Percentiles rank a stretch among this genome's conserved stretches.
Evolutionary conservation across 179 eudicot species (phyloP).

Genomic region (Pouteria campechiana): DNA sequence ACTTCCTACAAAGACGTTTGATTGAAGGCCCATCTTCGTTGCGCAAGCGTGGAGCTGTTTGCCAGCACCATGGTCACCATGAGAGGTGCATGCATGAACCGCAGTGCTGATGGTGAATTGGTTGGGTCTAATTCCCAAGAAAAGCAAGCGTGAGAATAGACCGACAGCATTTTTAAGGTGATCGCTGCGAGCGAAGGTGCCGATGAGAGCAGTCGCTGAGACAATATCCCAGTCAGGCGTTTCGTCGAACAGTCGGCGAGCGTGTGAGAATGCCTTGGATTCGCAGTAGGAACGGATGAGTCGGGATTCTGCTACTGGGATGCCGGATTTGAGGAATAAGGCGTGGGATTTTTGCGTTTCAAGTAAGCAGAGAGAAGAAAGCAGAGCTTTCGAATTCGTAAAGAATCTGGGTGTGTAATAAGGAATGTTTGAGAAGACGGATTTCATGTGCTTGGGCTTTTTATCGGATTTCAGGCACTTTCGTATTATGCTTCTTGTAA

Average conservation of each 20-base stretch:
- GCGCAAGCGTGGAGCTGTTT: slow-evolving; percentile 30
- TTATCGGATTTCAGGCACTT: too few species aligned
- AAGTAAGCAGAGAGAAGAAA: too few species aligned
- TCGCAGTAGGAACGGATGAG: background rate
- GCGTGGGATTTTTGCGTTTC: slow-evolving; percentile 4
- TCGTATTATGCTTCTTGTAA: too few species aligned
- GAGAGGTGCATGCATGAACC: slow-evolving; percentile 17
- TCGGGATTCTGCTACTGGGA: background rate
- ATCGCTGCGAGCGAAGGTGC: slow-evolving; percentile 13
- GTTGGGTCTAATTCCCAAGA: slow-evolving; percentile 19
- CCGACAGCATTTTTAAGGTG: slow-evolving; percentile 14
- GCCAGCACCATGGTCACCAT: slow-evolving; percentile 18
- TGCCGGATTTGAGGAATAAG: background rate
- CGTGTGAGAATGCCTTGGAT: slow-evolving; percentile 2
- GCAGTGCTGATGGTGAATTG: slow-evolving; percentile 37
- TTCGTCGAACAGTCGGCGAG: slow-evolving; percentile 29
- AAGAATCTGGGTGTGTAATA: too few species aligned
- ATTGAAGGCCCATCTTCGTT: slow-evolving; percentile 14
- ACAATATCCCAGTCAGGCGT: slow-evolving; percentile 24
- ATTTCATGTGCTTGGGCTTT: too few species aligned
- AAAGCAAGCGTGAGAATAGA: slow-evolving; percentile 21
- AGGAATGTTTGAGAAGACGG: too few species aligned
- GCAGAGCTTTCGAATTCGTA: too few species aligned
- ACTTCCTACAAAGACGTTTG: slow-evolving; percentile 40
- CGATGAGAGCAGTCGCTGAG: slow-evolving; percentile 22